Conservation (phyloP, 805 yeast species). For the Candida krabiensis region DNA sequence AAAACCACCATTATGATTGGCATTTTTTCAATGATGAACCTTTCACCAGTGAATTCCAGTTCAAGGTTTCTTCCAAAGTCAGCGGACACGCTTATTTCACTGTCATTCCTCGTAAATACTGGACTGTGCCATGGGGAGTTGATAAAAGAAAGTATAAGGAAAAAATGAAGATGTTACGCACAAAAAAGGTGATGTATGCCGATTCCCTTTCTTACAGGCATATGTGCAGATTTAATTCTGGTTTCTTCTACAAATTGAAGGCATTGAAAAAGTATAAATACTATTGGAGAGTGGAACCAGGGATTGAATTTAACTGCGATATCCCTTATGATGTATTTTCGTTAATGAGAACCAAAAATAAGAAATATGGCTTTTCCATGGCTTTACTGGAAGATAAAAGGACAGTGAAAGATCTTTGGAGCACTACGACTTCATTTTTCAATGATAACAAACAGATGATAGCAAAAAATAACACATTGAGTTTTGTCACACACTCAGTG, state of each 20-base stretch:
- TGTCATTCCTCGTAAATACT: slow-evolving; percentile 42
- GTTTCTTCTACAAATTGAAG: slow-evolving; percentile 54
- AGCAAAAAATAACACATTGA: slow-evolving; percentile 40
- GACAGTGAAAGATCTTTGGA: slow-evolving; percentile 53
- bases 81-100: slow-evolving; percentile 46
- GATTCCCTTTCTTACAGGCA: slow-evolving; percentile 62
- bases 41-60: slow-evolving; percentile 40
- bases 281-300: slow-evolving; percentile 63
- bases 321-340: slow-evolving; percentile 48
- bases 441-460: slow-evolving; percentile 36
- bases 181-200: slow-evolving; percentile 51
- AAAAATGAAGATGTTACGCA: slow-evolving; percentile 27
- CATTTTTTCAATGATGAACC: slow-evolving; percentile 47
- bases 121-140: slow-evolving; percentile 48
- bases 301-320: slow-evolving; percentile 49
- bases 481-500: slow-evolving; percentile 45
- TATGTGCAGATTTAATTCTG: slow-evolving; percentile 56
- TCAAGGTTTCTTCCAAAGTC: slow-evolving; percentile 29
- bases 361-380: slow-evolving; percentile 50
- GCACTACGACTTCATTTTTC: slow-evolving; percentile 43
- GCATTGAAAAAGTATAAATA: slow-evolving; percentile 46
- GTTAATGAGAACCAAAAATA: slow-evolving; percentile 46
- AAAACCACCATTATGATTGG: slow-evolving; percentile 41
- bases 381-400: slow-evolving; percentile 47
- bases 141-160: slow-evolving; percentile 35